These are phyloP conservation scores for Trypanosoma mega DNA, from an alignment of 208 protist species.

Conservation along the genomic window DNA sequence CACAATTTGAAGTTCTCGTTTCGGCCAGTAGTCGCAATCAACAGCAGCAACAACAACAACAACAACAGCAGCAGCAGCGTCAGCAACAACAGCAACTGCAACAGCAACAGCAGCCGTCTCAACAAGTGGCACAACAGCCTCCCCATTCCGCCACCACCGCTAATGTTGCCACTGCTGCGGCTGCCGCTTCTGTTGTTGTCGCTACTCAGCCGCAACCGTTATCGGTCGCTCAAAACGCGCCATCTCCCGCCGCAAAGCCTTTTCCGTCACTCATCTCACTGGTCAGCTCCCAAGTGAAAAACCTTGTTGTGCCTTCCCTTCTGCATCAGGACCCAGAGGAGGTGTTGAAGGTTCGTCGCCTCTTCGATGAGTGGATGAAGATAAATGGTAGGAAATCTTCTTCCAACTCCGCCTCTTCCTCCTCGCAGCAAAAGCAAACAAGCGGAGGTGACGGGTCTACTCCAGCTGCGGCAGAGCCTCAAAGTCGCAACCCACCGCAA, in stretches of 20 bases:
- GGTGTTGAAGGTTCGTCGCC: conserved; percentile 45
- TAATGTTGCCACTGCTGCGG: not conserved
- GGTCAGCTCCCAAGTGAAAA: conserved; percentile 37
- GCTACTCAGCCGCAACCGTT: not conserved
- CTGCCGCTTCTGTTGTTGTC: too few species aligned
- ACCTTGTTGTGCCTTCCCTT: conserved; percentile 55
- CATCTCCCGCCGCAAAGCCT: conserved; percentile 31
- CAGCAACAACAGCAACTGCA: conserved; percentile 17
- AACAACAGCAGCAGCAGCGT: conserved; percentile 15
- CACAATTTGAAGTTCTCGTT: too few species aligned
- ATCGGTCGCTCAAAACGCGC: conserved; percentile 8
- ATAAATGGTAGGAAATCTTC: conserved; percentile 26
- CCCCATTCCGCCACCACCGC: conserved; percentile 5
- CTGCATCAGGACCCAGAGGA: conserved; percentile 34
- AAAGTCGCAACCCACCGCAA: conserved; percentile 35
- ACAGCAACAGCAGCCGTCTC: conserved; percentile 20
- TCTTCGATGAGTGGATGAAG: conserved; percentile 87
- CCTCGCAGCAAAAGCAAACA: not conserved
- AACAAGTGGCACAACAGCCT: conserved; percentile 15
- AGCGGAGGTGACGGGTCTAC: not conserved
- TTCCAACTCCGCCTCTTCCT: not conserved
- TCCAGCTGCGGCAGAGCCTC: not conserved
- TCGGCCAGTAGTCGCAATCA: conserved; percentile 15
- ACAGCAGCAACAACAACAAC: conserved; percentile 25
- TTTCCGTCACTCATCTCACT: conserved; percentile 58